Conservation (phyloP, 2,329 filamentous ascomycete species). For the Ascocoryne sarcoides region DNA sequence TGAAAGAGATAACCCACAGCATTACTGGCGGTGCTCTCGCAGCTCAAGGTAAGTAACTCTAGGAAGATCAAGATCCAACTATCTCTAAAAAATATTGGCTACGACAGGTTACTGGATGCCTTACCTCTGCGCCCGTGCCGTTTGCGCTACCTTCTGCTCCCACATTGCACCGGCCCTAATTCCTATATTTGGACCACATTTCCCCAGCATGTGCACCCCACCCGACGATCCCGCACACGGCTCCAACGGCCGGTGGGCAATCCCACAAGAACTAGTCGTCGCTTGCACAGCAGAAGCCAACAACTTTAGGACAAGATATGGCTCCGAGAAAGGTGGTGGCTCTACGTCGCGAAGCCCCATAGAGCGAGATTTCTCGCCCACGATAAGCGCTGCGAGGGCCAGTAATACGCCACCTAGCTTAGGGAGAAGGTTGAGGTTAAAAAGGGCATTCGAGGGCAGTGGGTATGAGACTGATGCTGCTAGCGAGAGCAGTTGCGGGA, state of each 20-base stretch:
- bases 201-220: slow-evolving; percentile 62
- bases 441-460: slow-evolving; percentile 28
- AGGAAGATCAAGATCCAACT: neutral
- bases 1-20: slow-evolving; percentile 84
- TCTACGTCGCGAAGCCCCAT: no score
- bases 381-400: slow-evolving; percentile 2
- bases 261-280: slow-evolving; percentile 46
- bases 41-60: slow-evolving; percentile 65
- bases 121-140: slow-evolving; percentile 71
- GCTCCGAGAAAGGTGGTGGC: no score
- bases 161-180: slow-evolving; percentile 77
- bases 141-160: slow-evolving; percentile 86
- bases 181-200: slow-evolving; percentile 79
- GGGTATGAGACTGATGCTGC: slow-evolving; percentile 33
- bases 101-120: slow-evolving; percentile 89
- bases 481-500: slow-evolving; percentile 31
- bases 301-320: slow-evolving; percentile 30
- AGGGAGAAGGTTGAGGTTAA: slow-evolving; percentile 24
- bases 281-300: slow-evolving; percentile 43
- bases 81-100: slow-evolving; percentile 1
- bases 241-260: slow-evolving; percentile 60
- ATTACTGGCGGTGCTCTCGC: slow-evolving; percentile 87
- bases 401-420: slow-evolving; percentile 16
- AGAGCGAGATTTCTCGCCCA: slow-evolving; percentile 9
- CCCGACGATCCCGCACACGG: slow-evolving; percentile 55